Base-by-base conservation (phyloP, 805 yeast genomes). In the Scheffersomyces coipomensis region DNA sequence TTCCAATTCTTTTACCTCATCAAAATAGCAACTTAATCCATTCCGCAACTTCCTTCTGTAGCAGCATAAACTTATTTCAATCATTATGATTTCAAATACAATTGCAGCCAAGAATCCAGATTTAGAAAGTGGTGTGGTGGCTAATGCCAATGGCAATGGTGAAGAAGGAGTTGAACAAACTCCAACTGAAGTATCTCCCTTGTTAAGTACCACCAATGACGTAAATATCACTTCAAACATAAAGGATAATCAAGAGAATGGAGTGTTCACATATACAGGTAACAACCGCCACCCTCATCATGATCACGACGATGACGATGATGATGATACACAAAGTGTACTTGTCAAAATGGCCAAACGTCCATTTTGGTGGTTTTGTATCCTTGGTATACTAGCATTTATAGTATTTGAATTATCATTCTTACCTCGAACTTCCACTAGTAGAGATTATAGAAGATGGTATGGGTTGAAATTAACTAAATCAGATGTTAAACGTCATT, bases 351-450 rank as follows among this genome's bases (percentile, higher is more conserved):
- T 42, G 11, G 37, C 45, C 5, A 38, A 42, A 33, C 29, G 45
- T 16, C 45, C 45, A 8, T 12, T 57, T 62, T 49, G 53, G 45
- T 22, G 66, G 68, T 13, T 39, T 40, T 11, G 33, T 36, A 23
- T 43, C 34, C 53, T 78, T 17, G 85, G 87, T 1, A 43, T 79
- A 2, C 38, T 71, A 2, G 78, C 80, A 34, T 60, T 80, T 25
- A 52, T 78, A 12, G 67, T 76, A 2, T 79, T 85, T 54, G 78
- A 85, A 29, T 66, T 87, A 35, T 78, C 83, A 0, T 89, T 89
- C 56, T 67, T 88, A 12, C 97, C 96, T 2, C 62, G 96, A 41
- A 87, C 97, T 1, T 86, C 96, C 2, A 65, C 88, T 15, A 79
- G 85, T 35, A 67, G 96, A 47, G 97, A 90, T 59, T 78, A 85